phyloP scores from a whole-genome alignment of 2,329 filamentous ascomycete genomes.

The Pseudogymnoascus destructans region DNA sequence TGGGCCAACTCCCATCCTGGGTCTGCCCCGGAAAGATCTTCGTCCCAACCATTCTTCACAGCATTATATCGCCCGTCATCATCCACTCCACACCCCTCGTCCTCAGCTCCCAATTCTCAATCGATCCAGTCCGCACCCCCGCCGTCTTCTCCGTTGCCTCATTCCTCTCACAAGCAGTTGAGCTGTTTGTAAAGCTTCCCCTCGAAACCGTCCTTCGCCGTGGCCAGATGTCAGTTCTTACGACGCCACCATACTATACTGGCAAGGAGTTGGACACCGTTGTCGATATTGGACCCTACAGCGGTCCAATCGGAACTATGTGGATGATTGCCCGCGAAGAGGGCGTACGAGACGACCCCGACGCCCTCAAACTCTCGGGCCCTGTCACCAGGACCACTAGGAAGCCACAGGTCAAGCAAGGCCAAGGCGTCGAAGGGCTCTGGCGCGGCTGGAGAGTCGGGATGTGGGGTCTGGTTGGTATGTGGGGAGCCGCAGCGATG shows the following conservation, averaged over 20 bases:
- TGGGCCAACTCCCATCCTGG: slow-evolving; percentile 68
- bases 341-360: slow-evolving; percentile 33
- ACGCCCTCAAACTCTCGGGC: slow-evolving; percentile 1
- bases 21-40: slow-evolving; percentile 57
- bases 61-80: slow-evolving; percentile 70
- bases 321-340: slow-evolving; percentile 77
- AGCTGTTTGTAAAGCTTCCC: slow-evolving; percentile 77
- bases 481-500: slow-evolving; percentile 31
- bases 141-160: slow-evolving; percentile 69
- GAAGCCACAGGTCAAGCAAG: slow-evolving; percentile 25
- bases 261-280: slow-evolving; percentile 51
- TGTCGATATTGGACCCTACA: slow-evolving; percentile 66
- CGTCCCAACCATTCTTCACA: slow-evolving; percentile 76
- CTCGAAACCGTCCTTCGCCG: slow-evolving; percentile 84
- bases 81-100: slow-evolving; percentile 73
- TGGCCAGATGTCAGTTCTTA: slow-evolving; percentile 64
- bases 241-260: slow-evolving; percentile 37
- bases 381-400: slow-evolving; percentile 8
- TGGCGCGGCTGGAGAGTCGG: slow-evolving; percentile 46
- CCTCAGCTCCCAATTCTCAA: slow-evolving; percentile 68
- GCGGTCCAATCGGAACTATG: slow-evolving; percentile 83
- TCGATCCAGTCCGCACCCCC: slow-evolving; percentile 72
- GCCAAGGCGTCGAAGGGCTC: slow-evolving; percentile 41
- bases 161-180: slow-evolving; percentile 66
- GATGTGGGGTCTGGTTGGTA: slow-evolving; percentile 39